Base-by-base conservation (phyloP, 164 flowering plant genomes). In the Warburgia ugandensis region DNA sequence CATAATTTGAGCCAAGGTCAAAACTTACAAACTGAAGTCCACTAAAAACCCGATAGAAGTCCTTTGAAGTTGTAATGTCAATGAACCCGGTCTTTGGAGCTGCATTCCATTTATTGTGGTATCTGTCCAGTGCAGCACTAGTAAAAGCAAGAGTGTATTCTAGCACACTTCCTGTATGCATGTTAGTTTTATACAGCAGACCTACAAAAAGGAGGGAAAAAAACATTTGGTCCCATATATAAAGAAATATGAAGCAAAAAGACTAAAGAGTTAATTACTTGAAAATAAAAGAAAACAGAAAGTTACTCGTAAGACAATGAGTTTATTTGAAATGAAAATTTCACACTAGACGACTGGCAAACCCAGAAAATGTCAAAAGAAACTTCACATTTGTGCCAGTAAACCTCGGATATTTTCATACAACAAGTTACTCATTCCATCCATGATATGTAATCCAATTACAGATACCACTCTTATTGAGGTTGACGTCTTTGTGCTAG, bases 121-220 rank as follows among this genome's bases (percentile, higher is more conserved):
- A 86, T 56, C 83, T 88, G 53, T 92, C 99, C 55, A 92, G 54
- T 38, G 95, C 88, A 25, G 99, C 99, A 78, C 96, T 92, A 44
- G 86, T 82, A 55, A 88, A 92, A 48, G 99, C 99, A 70, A 92
- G 91, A 44, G 95, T 69, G 73, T 92, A 92, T 63, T 92, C 99
- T 59, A 92, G 78, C 31, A 92, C 81, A 66, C 95, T 88, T 68
- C 96, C 96, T 26, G 89, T 73, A 56, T 86, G 81, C 63, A 88
- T 58, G 67, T 84, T 92, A 37, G 96, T 81, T 55, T 77, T 92
- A 76, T 86, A 92, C 52, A 92, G 64, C 36, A 88, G 68, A 79
- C 88, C 98, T 92, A 86, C 66, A 66, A 59, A 54, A 29, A 8
- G 23, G 14, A 29, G 21, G 16, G 16, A 29, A 30, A 41, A 27